phyloP scores from a whole-genome alignment of 208 protist species.

The Lotmaria passim region DNA sequence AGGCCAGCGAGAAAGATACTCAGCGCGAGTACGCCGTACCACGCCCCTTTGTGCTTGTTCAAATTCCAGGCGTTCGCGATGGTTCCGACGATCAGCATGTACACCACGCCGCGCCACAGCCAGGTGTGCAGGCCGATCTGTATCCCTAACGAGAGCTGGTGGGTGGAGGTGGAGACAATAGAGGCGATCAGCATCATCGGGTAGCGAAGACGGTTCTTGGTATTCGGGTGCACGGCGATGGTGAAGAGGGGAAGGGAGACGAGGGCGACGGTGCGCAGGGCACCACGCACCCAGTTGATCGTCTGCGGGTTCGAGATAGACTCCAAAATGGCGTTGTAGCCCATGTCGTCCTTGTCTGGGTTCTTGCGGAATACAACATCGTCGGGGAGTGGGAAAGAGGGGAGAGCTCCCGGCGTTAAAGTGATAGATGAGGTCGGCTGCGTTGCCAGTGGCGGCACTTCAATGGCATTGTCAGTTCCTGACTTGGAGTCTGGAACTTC shows the following conservation, averaged over 20 bases:
- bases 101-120: constrained; percentile 30
- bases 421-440: too few species aligned
- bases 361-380: constrained; percentile 32
- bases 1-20: constrained; percentile 31
- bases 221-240: constrained; percentile 46
- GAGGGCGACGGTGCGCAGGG: constrained; percentile 31
- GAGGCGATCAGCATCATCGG: constrained; percentile 31
- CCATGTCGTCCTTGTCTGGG: constrained; percentile 33
- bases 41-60: constrained; percentile 19
- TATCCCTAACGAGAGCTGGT: constrained; percentile 32
- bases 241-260: constrained; percentile 35
- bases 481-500: too few species aligned
- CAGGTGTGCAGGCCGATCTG: constrained; percentile 43
- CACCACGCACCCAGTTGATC: constrained; percentile 5
- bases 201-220: constrained; percentile 28
- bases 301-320: constrained; percentile 24
- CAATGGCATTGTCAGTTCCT: too few species aligned
- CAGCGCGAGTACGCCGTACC: constrained; percentile 35
- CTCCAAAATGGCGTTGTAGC: constrained; percentile 30
- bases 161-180: constrained; percentile 37
- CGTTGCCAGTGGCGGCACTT: too few species aligned
- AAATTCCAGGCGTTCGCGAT: constrained; percentile 18
- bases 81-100: constrained; percentile 17
- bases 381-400: too few species aligned
- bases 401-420: too few species aligned